Conservation (phyloP, 2,329 filamentous ascomycete species). For the Ophiostoma triangulosporum region DNA sequence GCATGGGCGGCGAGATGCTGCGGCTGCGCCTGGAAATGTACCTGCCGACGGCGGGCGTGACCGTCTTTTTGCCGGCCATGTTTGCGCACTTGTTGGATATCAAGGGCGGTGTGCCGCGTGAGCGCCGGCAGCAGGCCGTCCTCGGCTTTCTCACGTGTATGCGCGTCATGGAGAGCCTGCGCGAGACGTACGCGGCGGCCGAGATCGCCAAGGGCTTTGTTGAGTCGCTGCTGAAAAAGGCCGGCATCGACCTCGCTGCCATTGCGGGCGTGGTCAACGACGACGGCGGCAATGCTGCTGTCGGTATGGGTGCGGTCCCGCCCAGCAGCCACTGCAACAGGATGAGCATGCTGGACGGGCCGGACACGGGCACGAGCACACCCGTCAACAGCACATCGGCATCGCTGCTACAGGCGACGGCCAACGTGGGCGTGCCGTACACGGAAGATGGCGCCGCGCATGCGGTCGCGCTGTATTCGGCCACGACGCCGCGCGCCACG, state of each 20-base stretch:
- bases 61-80: constrained; percentile 79
- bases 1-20: constrained; percentile 66
- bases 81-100: constrained; percentile 90
- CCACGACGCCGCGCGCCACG: constrained; percentile 19
- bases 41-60: constrained; percentile 80
- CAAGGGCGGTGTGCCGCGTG: constrained; percentile 70
- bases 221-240: constrained; percentile 82
- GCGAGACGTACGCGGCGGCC: constrained; percentile 85
- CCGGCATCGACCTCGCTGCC: constrained; percentile 54
- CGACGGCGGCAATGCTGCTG: no score
- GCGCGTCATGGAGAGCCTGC: constrained; percentile 74
- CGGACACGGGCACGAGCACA: constrained; percentile 22
- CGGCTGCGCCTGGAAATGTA: constrained; percentile 59
- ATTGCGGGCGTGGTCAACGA: constrained; percentile 24
- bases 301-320: no score
- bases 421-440: constrained; percentile 15
- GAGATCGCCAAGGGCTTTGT: constrained; percentile 92
- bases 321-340: not conserved
- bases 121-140: constrained; percentile 58
- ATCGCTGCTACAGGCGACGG: constrained; percentile 14
- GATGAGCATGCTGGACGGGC: constrained; percentile 17
- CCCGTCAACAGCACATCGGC: constrained; percentile 13
- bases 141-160: constrained; percentile 84
- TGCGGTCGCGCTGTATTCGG: constrained; percentile 11
- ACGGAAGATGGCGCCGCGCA: constrained; percentile 14